phyloP scores from a whole-genome alignment of 2,329 filamentous ascomycete species.

The Paecilomyces formosus region DNA sequence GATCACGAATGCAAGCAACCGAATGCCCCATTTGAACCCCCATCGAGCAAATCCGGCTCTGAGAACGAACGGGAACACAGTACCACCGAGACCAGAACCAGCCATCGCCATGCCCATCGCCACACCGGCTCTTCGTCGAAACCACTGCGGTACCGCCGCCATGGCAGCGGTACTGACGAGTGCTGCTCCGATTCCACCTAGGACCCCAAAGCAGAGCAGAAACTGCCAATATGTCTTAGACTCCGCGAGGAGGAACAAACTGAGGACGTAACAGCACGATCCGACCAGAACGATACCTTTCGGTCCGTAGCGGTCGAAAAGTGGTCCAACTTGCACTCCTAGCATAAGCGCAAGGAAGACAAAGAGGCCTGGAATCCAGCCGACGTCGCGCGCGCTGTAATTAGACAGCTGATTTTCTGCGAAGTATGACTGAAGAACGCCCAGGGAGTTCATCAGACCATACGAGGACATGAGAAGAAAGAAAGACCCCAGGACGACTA shows the following conservation, averaged over 20 bases:
- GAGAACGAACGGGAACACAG: slow-evolving; percentile 31
- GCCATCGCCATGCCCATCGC: slow-evolving; percentile 35
- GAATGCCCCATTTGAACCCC: slow-evolving; percentile 34
- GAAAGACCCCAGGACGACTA: slow-evolving; percentile 30
- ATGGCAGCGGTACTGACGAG: slow-evolving; percentile 32
- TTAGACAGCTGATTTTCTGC: slow-evolving; percentile 36
- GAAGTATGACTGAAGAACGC: slow-evolving; percentile 43
- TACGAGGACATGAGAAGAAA: slow-evolving; percentile 32
- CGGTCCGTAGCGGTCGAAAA: slow-evolving; percentile 45
- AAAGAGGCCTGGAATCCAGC: slow-evolving; percentile 45
- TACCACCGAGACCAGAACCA: slow-evolving; percentile 30
- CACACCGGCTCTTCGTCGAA: slow-evolving; percentile 29
- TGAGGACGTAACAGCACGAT: slow-evolving; percentile 29
- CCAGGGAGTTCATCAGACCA: slow-evolving; percentile 45
- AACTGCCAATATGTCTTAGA: slow-evolving; percentile 45
- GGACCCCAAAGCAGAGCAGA: slow-evolving; percentile 31
- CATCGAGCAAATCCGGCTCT: slow-evolving; percentile 23
- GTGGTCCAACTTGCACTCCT: slow-evolving; percentile 42
- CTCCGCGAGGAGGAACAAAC: slow-evolving; percentile 41
- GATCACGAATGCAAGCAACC: slow-evolving; percentile 30
- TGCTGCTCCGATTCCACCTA: slow-evolving; percentile 29
- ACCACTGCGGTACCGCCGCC: slow-evolving; percentile 35
- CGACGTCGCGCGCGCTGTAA: slow-evolving; percentile 39
- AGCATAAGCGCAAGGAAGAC: slow-evolving; percentile 38
- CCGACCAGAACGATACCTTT: slow-evolving; percentile 34